These are phyloP conservation scores for barrel medic (Medicago truncatula) DNA, from an alignment of 306 rosid genomes.

Conservation along the genomic window DNA sequence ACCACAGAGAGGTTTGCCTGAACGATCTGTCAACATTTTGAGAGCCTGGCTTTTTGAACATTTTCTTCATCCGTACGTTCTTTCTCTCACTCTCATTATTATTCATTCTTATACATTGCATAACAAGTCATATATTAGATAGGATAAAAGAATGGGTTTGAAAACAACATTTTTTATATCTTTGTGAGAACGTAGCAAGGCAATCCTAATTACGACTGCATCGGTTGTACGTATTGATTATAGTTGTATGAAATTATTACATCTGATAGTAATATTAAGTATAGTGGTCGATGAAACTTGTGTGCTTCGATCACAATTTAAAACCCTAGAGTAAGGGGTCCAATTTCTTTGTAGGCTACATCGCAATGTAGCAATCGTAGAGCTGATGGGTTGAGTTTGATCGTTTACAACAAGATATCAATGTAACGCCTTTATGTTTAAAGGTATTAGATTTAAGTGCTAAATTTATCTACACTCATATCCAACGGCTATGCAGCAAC, in stretches of 20 bases:
- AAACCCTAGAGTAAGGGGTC: background rate
- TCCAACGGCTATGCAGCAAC: background rate
- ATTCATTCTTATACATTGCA: background rate
- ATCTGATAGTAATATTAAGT: background rate
- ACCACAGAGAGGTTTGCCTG: constrained; percentile 98
- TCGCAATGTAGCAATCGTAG: background rate
- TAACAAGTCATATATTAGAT: background rate
- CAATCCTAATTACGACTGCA: too few relatives aligned
- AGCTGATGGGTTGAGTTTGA: background rate
- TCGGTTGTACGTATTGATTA: too few relatives aligned
- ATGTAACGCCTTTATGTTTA: background rate
- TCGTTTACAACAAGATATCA: background rate
- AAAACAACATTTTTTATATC: too few relatives aligned
- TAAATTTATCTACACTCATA: background rate
- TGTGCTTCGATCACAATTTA: background rate
- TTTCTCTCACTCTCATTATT: constrained; percentile 31
- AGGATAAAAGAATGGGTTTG: background rate
- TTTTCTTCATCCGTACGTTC: constrained; percentile 96
- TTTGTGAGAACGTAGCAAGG: too few relatives aligned
- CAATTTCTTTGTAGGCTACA: background rate
- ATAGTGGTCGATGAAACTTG: background rate
- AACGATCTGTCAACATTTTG: constrained; percentile 95
- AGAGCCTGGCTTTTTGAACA: constrained; percentile 99
- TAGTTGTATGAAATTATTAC: too few relatives aligned
- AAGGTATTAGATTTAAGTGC: background rate